Evolutionary conservation across 164 flowering plant genomes (phyloP), one percentile per base, ranked within the genome.

Genomic region (Akebia trifoliata): DNA sequence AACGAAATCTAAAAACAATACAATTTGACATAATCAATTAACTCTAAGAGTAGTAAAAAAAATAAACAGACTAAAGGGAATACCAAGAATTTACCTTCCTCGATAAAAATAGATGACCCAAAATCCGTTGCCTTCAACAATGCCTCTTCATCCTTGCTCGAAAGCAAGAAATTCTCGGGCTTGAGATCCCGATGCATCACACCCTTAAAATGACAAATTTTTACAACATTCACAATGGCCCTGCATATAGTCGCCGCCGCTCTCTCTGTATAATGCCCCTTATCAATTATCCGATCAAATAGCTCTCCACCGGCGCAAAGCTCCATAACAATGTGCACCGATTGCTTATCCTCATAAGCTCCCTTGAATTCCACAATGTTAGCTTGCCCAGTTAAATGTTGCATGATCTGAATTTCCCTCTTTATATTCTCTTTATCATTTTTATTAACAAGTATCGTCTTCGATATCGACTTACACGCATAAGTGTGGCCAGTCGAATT

Each of bases 251-350:
- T 64, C 45, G 98, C 89, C 11, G 96, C 98, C 4, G 86, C 95
- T 50, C 80, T 71, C 62, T 91, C 98, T 37, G 85, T 81, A 51
- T 91, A 91, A 71, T 76, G 84, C 46, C 98, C 98, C 57, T 84
- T 86, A 0, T 96, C 88, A 57, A 86, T 86, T 34, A 91, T 88
- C 69, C 96, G 64, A 71, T 91, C 96, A 51, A 91, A 91, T 2
- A 91, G 80, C 77, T 91, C 97, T 5, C 97, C 97, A 43, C 97
- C 97, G 9, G 81, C 90, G 57, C 98, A 91, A 34, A 91, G 65
- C 76, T 91, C 96, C 98, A 91, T 88, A 14, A 88, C 87, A 29
- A 91, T 66, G 60, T 91, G 90, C 20, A 91, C 96, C 0, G 90
- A 75, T 4, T 72, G 76, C 72, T 61, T 81, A 63, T 91, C 98